Evolutionary conservation across 1,139 yeast genomes (phyloP).

Genomic region (Chernovozyma aurita): DNA sequence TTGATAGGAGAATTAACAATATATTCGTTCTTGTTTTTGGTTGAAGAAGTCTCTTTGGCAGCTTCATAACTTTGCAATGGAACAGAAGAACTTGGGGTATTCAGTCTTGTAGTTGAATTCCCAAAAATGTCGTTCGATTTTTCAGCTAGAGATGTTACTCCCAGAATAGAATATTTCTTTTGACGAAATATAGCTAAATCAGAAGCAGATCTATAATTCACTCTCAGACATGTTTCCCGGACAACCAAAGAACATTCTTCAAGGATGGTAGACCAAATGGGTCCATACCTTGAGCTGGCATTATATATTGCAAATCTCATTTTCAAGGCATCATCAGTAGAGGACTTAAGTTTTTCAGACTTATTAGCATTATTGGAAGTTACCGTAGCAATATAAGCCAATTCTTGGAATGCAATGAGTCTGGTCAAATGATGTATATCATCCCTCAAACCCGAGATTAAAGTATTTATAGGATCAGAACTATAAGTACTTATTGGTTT

Average conservation of each 20-base stretch:
- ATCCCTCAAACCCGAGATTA: slow-evolving; percentile 64
- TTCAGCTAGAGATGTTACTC: not conserved
- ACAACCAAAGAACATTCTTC: slow-evolving; percentile 58
- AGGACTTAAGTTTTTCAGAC: not conserved
- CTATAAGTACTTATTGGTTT: slow-evolving; percentile 66
- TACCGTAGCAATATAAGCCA: slow-evolving; percentile 52
- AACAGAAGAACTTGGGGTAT: not conserved
- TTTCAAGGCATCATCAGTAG: slow-evolving; percentile 37
- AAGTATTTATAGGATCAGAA: slow-evolving; percentile 67
- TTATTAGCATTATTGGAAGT: not conserved
- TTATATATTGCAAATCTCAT: slow-evolving; percentile 53
- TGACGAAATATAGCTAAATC: slow-evolving; percentile 19
- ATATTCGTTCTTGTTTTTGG: no score
- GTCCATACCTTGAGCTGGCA: slow-evolving; percentile 41
- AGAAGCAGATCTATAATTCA: slow-evolving; percentile 29
- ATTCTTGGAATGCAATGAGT: slow-evolving; percentile 70
- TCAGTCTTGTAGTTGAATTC: slow-evolving; percentile 12
- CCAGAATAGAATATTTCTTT: not conserved
- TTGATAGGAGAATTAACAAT: not conserved
- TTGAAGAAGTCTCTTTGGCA: not conserved
- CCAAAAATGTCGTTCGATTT: slow-evolving; percentile 28
- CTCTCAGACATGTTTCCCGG: slow-evolving; percentile 38
- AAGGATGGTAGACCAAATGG: slow-evolving; percentile 54
- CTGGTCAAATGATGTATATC: slow-evolving; percentile 52
- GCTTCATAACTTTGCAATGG: not conserved